Percentiles rank a stretch among this genome's conserved stretches.
Evolutionary conservation across 2,329 filamentous ascomycete genomes (phyloP).

Genomic region (Apiospora malaysiana): DNA sequence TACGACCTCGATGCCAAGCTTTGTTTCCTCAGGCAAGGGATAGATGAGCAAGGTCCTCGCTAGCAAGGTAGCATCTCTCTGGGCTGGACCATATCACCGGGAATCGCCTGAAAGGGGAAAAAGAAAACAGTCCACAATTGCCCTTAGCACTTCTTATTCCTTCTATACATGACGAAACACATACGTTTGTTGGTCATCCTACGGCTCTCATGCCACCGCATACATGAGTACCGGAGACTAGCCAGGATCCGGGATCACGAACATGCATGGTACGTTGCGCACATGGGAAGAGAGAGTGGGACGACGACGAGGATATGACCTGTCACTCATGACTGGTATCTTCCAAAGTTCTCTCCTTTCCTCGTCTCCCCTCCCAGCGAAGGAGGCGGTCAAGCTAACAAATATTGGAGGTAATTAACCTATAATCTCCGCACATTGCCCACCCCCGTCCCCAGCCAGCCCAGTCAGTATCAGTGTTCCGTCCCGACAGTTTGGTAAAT

Average conservation of each 20-base stretch:
- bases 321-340: neutral
- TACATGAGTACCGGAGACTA: slow-evolving; percentile 14
- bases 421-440: too few relatives aligned
- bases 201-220: neutral
- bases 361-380: neutral
- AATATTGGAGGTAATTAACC: neutral
- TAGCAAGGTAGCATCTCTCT: neutral
- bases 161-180: neutral
- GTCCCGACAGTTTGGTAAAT: slow-evolving; percentile 13
- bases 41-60: neutral
- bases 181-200: neutral
- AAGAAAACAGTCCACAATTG: neutral
- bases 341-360: neutral
- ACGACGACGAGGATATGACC: neutral
- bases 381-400: slow-evolving; percentile 3
- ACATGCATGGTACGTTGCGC: neutral
- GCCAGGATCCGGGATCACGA: neutral
- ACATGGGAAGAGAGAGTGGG: neutral
- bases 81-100: slow-evolving; percentile 9
- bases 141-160: neutral
- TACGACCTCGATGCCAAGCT: slow-evolving; percentile 9
- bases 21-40: neutral
- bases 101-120: neutral
- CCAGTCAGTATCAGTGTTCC: neutral
- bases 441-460: neutral